Conservation (phyloP, 345 rosid genomes). For the Cochlearia excelsa region DNA sequence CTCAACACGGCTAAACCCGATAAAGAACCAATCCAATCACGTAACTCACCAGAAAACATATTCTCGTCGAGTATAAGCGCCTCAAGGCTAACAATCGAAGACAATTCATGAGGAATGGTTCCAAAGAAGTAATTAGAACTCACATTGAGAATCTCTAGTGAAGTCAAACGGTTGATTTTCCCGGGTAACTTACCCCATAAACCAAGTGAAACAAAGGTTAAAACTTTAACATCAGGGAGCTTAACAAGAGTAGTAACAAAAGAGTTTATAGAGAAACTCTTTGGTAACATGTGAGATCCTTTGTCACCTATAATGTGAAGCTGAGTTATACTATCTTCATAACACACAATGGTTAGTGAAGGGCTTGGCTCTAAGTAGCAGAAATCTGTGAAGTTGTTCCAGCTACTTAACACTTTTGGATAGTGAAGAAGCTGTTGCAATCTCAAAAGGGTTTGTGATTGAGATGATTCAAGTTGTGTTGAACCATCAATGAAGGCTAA, state of each 20-base stretch:
- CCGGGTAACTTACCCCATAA: conserved; percentile 87
- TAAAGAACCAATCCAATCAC: conserved; percentile 59
- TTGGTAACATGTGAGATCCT: conserved; percentile 49
- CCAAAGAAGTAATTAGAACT: conserved; percentile 76
- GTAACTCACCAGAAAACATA: conserved; percentile 63
- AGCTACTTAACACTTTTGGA: conserved; percentile 57
- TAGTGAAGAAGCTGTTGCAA: conserved; percentile 60
- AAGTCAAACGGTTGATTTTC: conserved; percentile 57
- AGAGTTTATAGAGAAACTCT: conserved; percentile 72
- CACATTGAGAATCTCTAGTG: conserved; percentile 78
- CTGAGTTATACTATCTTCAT: conserved; percentile 74
- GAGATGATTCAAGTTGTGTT: conserved; percentile 70
- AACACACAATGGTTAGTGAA: conserved; percentile 74
- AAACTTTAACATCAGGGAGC: conserved; percentile 78
- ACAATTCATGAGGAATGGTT: conserved; percentile 60
- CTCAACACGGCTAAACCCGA: conserved; percentile 66
- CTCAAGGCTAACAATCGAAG: conserved; percentile 56
- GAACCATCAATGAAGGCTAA: conserved; percentile 43
- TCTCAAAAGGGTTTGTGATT: conserved; percentile 64
- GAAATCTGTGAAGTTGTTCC: conserved; percentile 77
- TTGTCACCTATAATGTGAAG: conserved; percentile 66
- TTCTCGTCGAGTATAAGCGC: conserved; percentile 81
- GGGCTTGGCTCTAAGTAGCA: conserved; percentile 69
- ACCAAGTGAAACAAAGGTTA: conserved; percentile 77
- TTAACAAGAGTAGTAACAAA: conserved; percentile 67